A percentile compares a stretch with the other conserved stretches of the same genome.
These are phyloP conservation scores for Knufia fluminis DNA, from an alignment of 2,329 filamentous ascomycete genomes.

Conservation along the genomic window DNA sequence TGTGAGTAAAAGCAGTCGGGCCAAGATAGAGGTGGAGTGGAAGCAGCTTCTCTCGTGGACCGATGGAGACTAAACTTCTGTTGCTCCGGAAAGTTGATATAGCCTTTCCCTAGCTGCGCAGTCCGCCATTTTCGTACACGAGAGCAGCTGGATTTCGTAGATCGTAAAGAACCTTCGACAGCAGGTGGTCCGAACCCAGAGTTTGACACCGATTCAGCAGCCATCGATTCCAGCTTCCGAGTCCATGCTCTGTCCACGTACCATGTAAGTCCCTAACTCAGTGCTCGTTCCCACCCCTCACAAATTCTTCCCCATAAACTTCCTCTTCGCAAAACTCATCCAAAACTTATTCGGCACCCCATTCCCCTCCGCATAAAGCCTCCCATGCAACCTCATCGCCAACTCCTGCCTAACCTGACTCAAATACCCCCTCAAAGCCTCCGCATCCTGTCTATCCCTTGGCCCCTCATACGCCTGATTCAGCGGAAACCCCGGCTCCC, in stretches of 20 bases:
- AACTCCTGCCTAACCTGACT: slow-evolving; percentile 84
- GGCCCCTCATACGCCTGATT: slow-evolving; percentile 96
- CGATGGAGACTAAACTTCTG: not conserved
- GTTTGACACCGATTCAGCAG: too few species aligned
- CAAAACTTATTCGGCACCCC: slow-evolving; percentile 75
- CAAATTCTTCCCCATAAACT: slow-evolving; percentile 96
- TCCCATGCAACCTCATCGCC: slow-evolving; percentile 67
- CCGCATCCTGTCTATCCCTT: slow-evolving; percentile 75
- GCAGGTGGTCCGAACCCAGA: too few species aligned
- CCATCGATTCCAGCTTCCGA: too few species aligned
- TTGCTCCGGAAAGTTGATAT: not conserved
- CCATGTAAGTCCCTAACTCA: not conserved
- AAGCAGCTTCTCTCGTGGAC: too few species aligned
- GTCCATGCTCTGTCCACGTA: not conserved
- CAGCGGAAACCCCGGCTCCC: slow-evolving; percentile 82
- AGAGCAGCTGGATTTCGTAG: too few species aligned
- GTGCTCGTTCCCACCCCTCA: slow-evolving; percentile 39
- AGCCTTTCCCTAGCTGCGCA: too few species aligned
- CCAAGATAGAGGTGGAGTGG: too few species aligned
- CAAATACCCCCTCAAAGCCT: slow-evolving; percentile 72
- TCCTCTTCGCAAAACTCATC: slow-evolving; percentile 97
- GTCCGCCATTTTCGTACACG: too few species aligned
- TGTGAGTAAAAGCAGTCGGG: too few species aligned
- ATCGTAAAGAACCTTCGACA: too few species aligned
- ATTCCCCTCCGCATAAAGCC: slow-evolving; percentile 68